Evolutionary conservation across 805 yeast genomes (phyloP).

Genomic region (Yamadazyma scolyti): DNA sequence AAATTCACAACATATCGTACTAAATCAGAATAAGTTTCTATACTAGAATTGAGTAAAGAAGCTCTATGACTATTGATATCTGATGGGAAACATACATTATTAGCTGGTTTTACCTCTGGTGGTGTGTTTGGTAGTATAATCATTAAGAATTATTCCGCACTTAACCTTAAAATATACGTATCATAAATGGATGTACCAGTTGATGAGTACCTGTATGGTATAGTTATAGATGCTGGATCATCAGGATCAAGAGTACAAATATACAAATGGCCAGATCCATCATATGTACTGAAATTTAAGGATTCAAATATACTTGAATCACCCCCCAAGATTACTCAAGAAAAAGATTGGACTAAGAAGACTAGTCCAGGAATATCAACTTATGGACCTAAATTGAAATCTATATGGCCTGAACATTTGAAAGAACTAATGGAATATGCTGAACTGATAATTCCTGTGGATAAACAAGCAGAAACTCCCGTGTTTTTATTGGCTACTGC

Average conservation of each 20-base stretch:
- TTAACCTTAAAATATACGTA: constrained; percentile 1
- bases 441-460: constrained; percentile 60
- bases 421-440: constrained; percentile 66
- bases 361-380: constrained; percentile 83
- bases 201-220: constrained; percentile 54
- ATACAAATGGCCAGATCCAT: constrained; percentile 68
- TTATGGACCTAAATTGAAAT: constrained; percentile 46
- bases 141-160: constrained; percentile 6
- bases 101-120: constrained; percentile 3
- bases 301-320: constrained; percentile 41
- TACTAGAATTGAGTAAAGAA: constrained; percentile 3
- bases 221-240: constrained; percentile 93
- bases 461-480: constrained; percentile 66
- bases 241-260: constrained; percentile 89
- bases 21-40: constrained; percentile 12
- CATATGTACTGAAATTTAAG: constrained; percentile 11
- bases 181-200: constrained; percentile 10
- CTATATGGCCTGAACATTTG: constrained; percentile 73
- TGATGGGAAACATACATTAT: no score
- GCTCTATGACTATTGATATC: constrained; percentile 5
- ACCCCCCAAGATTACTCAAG: constrained; percentile 66
- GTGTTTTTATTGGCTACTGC: constrained; percentile 93
- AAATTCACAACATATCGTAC: constrained; percentile 27
- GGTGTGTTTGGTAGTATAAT: constrained; percentile 13
- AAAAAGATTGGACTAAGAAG: constrained; percentile 66